A percentile compares a stretch with the other conserved stretches of the same genome.
Evolutionary conservation across 306 rosid genomes (phyloP).

Genomic region (Neltuma alba): DNA sequence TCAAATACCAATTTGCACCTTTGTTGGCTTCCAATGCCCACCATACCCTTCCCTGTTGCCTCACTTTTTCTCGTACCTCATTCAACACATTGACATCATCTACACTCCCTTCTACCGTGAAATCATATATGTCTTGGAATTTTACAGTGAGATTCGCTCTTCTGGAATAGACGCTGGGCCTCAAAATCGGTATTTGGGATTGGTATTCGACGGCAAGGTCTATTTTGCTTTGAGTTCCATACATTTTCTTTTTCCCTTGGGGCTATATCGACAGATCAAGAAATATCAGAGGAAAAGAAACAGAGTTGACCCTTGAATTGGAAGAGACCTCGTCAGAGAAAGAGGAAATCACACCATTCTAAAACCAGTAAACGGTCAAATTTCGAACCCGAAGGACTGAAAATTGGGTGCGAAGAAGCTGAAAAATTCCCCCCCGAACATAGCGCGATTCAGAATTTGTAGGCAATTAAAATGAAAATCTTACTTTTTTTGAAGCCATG

Average conservation of each 20-base stretch:
- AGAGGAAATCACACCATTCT: slow-evolving; percentile 47
- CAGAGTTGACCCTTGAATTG: slow-evolving; percentile 31
- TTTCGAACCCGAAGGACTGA: slow-evolving; percentile 36
- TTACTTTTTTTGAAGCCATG: slow-evolving; percentile 32
- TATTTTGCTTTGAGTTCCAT: slow-evolving; percentile 74
- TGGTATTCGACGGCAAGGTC: slow-evolving; percentile 87
- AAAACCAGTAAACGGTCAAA: slow-evolving; percentile 54
- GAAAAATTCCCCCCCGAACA: slow-evolving; percentile 28
- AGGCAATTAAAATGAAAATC: neutral
- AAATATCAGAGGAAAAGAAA: slow-evolving; percentile 28
- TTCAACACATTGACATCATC: slow-evolving; percentile 96
- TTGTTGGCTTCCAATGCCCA: slow-evolving; percentile 97
- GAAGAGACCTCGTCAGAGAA: slow-evolving; percentile 45
- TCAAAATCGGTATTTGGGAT: slow-evolving; percentile 72
- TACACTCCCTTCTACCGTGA: slow-evolving; percentile 97
- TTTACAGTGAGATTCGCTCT: slow-evolving; percentile 93
- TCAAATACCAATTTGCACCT: slow-evolving; percentile 95
- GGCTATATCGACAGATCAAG: slow-evolving; percentile 44
- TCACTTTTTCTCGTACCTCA: slow-evolving; percentile 97
- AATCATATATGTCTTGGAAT: slow-evolving; percentile 95
- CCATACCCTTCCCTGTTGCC: slow-evolving; percentile 94
- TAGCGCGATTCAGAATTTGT: slow-evolving; percentile 22
- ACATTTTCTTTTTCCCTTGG: slow-evolving; percentile 50
- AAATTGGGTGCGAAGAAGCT: slow-evolving; percentile 35
- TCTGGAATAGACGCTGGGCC: slow-evolving; percentile 96